Percentiles rank a stretch among this genome's conserved stretches.
These are phyloP conservation scores for Debaryomyces nepalensis DNA, from an alignment of 1,139 yeast genomes.

Conservation along the genomic window DNA sequence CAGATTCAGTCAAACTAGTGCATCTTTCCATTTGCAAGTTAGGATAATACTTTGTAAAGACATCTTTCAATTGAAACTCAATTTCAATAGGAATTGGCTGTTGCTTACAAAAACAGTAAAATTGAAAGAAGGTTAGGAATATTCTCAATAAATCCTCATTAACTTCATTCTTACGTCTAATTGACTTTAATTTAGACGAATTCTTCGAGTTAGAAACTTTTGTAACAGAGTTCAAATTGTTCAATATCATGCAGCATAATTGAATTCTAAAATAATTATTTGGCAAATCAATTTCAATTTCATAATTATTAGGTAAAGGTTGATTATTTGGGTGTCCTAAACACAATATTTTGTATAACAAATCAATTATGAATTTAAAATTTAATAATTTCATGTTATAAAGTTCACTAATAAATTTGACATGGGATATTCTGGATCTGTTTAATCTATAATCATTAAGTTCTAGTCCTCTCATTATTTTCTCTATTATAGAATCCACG, in stretches of 20 bases:
- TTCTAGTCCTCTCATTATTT: slow-evolving; percentile 69
- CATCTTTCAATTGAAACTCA: slow-evolving; percentile 54
- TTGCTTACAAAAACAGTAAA: slow-evolving; percentile 68
- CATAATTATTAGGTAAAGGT: slow-evolving; percentile 53
- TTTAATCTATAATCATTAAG: slow-evolving; percentile 61
- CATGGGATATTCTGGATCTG: slow-evolving; percentile 65
- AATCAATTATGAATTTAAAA: slow-evolving; percentile 51
- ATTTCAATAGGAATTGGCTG: slow-evolving; percentile 71
- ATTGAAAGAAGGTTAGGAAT: slow-evolving; percentile 70
- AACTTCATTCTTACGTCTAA: slow-evolving; percentile 14
- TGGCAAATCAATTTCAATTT: slow-evolving; percentile 58
- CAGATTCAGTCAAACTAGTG: slow-evolving; percentile 46
- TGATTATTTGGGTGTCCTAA: slow-evolving; percentile 70
- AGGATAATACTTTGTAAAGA: slow-evolving; percentile 36
- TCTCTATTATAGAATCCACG: slow-evolving; percentile 71
- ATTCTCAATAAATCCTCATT: slow-evolving; percentile 39
- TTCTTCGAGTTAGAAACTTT: slow-evolving; percentile 8
- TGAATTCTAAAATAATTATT: slow-evolving; percentile 76
- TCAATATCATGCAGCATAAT: slow-evolving; percentile 43
- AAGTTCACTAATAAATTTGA: slow-evolving; percentile 63
- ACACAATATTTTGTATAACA: slow-evolving; percentile 63
- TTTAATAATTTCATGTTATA: slow-evolving; percentile 54
- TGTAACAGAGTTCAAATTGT: slow-evolving; percentile 19
- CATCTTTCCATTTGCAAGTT: slow-evolving; percentile 39
- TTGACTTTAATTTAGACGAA: slow-evolving; percentile 10